Evolutionary conservation across 73 alveolate species (phyloP), one percentile per base, ranked within the genome.

Genomic region (Symbiodinium pilosum): DNA sequence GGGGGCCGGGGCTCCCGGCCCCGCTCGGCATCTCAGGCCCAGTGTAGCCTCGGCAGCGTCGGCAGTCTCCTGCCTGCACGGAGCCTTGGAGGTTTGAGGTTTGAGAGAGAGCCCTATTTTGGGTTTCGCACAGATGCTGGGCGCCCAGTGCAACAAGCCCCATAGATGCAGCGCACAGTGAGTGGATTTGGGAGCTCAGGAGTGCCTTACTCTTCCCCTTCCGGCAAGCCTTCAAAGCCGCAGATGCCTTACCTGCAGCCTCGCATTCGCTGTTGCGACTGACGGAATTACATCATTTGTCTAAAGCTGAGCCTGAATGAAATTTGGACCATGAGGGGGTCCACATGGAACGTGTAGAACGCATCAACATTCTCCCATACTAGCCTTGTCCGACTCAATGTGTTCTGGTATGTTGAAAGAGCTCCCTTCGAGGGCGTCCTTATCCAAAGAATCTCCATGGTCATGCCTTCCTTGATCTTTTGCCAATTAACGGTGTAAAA

Each of bases 211-310:
- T 64, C 81, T 64, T 64, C 38, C 81, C 81, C 30, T 64, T 64
- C 81, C 81, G 81, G 81, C 81, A 64, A 64, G 81, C 81, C 81
- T 64, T 64, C 30, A 64, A 64, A 28, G 81, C 81, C 81, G 81
- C 38, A 14, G 4, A 28, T 20, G 40, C 39, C 81, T 64, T 38
- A 64, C 39, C 81, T 21, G 77, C 73, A 16, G 59, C 59, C 6
- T 14, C 59, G 59, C 6, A 47, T 47, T 47, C 59, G 21, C 59
- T 47, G 14, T 47, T 47, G 21, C 59, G 59, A 47, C 59, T 47
- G 59, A 47, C 59, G 14, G 59, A 47, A 14, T n/a, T n/a, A n/a
- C n/a, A n/a, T n/a, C n/a, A n/a, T n/a, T n/a, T n/a, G n/a, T n/a
- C n/a, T n/a, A n/a, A n/a, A n/a, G n/a, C n/a, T n/a, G n/a, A n/a